These are phyloP conservation scores for Lentinula sp. DNA, from an alignment of 768 basidiomycete genomes.

Conservation along the genomic window DNA sequence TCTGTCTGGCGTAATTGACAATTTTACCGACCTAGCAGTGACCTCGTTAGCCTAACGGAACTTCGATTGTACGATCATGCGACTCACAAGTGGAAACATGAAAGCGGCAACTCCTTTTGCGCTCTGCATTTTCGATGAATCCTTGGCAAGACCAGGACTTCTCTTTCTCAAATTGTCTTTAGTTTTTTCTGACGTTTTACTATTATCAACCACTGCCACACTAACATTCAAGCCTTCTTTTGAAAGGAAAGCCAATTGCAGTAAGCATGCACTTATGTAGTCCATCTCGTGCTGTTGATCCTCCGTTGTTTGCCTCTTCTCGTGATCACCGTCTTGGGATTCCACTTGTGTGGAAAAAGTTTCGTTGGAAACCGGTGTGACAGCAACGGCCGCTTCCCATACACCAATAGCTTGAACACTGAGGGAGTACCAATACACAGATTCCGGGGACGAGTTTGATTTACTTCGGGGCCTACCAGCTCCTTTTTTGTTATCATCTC, in stretches of 20 bases:
- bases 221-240: constrained; percentile 39
- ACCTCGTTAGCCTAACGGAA: background rate
- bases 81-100: constrained; percentile 39
- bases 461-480: background rate
- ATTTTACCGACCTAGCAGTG: constrained; percentile 55
- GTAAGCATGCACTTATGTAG: constrained; percentile 50
- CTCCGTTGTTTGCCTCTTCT: constrained; percentile 12
- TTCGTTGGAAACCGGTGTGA: background rate
- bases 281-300: constrained; percentile 43
- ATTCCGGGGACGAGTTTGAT: constrained; percentile 1
- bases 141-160: background rate
- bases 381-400: constrained; percentile 29
- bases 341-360: background rate
- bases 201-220: constrained; percentile 21
- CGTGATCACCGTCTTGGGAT: background rate
- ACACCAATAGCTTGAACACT: constrained; percentile 41
- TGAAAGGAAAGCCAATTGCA: constrained; percentile 49
- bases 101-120: constrained; percentile 7
- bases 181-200: background rate
- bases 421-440: constrained; percentile 34
- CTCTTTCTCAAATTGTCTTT: background rate
- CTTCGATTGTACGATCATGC: background rate
- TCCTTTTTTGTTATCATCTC: background rate
- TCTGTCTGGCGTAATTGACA: constrained; percentile 56
- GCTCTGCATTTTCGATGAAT: background rate